These are phyloP conservation scores for Lepidium aucheri DNA, from an alignment of 345 rosid species.

Conservation along the genomic window DNA sequence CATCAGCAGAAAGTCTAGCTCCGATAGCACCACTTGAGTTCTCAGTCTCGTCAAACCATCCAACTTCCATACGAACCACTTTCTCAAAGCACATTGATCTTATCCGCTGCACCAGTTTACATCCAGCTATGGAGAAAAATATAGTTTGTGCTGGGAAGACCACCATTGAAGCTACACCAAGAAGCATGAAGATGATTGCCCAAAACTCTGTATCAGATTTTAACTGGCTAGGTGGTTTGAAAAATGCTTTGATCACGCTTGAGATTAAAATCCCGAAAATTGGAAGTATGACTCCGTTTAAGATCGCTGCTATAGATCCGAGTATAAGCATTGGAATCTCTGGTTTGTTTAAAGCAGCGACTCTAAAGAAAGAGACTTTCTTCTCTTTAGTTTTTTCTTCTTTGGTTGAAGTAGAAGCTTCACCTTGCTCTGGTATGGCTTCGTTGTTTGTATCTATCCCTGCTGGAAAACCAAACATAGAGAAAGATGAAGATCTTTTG, in stretches of 20 bases:
- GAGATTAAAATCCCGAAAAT: conserved; percentile 50
- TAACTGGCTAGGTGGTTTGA: conserved; percentile 46
- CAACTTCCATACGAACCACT: conserved; percentile 75
- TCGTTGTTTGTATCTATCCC: conserved; percentile 37
- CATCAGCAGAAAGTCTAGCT: conserved; percentile 83
- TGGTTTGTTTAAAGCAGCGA: conserved; percentile 70
- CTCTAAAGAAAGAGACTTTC: conserved; percentile 45
- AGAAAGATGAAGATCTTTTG: conserved; percentile 55
- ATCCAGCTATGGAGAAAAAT: conserved; percentile 68
- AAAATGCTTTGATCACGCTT: conserved; percentile 44
- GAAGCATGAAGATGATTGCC: conserved; percentile 49
- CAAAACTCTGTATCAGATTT: conserved; percentile 60
- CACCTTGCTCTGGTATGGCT: conserved; percentile 7
- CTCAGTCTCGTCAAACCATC: conserved; percentile 72
- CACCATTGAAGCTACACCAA: conserved; percentile 51
- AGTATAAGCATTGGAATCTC: conserved; percentile 57
- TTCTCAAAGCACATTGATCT: conserved; percentile 73
- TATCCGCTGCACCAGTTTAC: conserved; percentile 53
- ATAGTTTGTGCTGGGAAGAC: conserved; percentile 40
- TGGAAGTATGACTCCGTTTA: conserved; percentile 57
- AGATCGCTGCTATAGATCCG: conserved; percentile 47
- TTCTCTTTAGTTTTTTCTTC: conserved; percentile 22
- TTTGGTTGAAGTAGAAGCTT: conserved; percentile 5
- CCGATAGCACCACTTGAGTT: conserved; percentile 85
- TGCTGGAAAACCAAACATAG: conserved; percentile 49